phyloP scores from a whole-genome alignment of 1,284 basidiomycete species.

The Cerrena zonata region DNA sequence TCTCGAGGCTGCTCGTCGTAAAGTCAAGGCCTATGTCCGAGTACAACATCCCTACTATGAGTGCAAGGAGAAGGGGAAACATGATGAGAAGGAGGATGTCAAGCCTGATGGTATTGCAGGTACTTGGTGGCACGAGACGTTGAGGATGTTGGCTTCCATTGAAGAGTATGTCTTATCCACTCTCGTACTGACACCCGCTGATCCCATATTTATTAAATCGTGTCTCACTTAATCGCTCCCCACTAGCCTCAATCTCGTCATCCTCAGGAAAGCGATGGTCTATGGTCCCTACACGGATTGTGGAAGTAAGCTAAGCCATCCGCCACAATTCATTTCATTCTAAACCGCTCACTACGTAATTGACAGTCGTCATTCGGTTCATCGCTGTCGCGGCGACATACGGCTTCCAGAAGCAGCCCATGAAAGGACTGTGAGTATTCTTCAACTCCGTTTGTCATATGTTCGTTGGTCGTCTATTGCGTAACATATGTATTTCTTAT shows the following conservation, averaged over 20 bases:
- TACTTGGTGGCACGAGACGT: constrained; percentile 86
- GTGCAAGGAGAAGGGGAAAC: constrained; percentile 58
- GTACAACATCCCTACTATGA: constrained; percentile 81
- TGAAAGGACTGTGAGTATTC: constrained; percentile 72
- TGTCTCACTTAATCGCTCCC: constrained; percentile 3
- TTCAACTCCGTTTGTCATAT: constrained; percentile 1
- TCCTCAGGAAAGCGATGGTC: constrained; percentile 64
- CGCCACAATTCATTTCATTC: too few relatives aligned
- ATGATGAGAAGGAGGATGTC: constrained; percentile 70
- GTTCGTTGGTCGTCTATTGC: background rate
- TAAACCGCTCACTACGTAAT: constrained; percentile 1
- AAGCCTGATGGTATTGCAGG: constrained; percentile 72
- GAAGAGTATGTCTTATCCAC: constrained; percentile 39
- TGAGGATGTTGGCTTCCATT: constrained; percentile 72
- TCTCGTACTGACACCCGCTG: constrained; percentile 5
- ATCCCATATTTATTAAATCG: constrained; percentile 6
- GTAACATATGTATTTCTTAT: constrained; percentile 4
- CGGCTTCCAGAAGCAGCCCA: constrained; percentile 76
- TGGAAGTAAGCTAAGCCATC: constrained; percentile 44
- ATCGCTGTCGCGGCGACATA: constrained; percentile 81
- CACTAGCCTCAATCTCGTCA: constrained; percentile 71
- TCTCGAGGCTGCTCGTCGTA: constrained; percentile 58
- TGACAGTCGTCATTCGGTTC: constrained; percentile 46
- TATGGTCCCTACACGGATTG: constrained; percentile 75
- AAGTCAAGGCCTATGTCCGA: constrained; percentile 73